Conservation (phyloP, 768 basidiomycete species). For the Termitomyces sp. region DNA sequence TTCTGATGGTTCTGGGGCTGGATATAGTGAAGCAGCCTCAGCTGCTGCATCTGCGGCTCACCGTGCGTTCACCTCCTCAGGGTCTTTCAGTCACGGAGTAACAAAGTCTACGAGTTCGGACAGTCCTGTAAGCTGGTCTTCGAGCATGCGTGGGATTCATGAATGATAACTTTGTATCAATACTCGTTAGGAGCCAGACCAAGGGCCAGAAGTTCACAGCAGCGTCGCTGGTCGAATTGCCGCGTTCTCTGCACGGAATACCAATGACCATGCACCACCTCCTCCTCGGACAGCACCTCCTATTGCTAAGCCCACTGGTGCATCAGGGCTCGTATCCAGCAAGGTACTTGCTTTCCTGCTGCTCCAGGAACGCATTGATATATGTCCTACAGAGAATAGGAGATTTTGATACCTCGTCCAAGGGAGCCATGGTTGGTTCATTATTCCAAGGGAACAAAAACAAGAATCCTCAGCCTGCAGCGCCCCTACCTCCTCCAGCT, state of each 20-base stretch:
- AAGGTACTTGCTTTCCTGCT: conserved; percentile 17
- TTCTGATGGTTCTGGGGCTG: conserved; percentile 18
- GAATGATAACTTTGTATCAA: not conserved
- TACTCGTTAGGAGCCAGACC: conserved; percentile 18
- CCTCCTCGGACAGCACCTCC: conserved; percentile 13
- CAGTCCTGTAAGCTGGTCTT: conserved; percentile 25
- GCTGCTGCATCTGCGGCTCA: conserved; percentile 36
- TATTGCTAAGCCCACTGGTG: conserved; percentile 22
- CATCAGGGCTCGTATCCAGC: conserved; percentile 17
- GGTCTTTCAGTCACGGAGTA: conserved; percentile 32
- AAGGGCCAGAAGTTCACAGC: conserved; percentile 33
- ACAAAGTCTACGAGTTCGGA: conserved; percentile 26
- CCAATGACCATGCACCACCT: conserved; percentile 12
- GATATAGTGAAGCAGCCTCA: conserved; percentile 22
- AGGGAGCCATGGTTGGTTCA: conserved; percentile 41
- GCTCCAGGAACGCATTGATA: not conserved
- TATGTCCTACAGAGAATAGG: conserved; percentile 45
- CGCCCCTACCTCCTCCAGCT: conserved; percentile 26
- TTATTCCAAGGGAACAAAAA: conserved; percentile 35
- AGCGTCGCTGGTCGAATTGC: conserved; percentile 50
- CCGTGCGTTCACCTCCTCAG: conserved; percentile 36
- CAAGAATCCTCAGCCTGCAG: conserved; percentile 27
- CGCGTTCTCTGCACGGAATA: conserved; percentile 32
- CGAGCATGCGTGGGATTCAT: not conserved
- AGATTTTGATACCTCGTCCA: conserved; percentile 50